These are phyloP conservation scores for Ceratobasidium sp. DNA, from an alignment of 1,284 basidiomycete genomes.

Conservation along the genomic window DNA sequence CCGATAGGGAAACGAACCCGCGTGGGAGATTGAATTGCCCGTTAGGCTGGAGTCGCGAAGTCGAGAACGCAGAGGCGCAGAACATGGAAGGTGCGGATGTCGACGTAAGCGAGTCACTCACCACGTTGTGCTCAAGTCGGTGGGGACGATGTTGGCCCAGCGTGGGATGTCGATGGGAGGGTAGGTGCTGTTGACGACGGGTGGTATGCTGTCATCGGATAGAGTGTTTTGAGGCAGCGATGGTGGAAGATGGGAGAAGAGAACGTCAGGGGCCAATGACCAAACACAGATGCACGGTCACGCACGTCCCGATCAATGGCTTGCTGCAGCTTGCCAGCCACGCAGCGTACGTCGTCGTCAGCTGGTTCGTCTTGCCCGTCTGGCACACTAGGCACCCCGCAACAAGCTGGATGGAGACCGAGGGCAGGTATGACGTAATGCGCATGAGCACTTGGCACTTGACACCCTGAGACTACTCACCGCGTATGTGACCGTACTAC, in stretches of 20 bases:
- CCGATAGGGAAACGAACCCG: too few relatives aligned
- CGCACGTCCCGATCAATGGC: not conserved
- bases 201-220: not conserved
- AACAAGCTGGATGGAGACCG: not conserved
- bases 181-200: not conserved
- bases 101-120: too few relatives aligned
- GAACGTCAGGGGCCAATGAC: not conserved
- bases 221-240: not conserved
- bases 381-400: slow-evolving; percentile 26
- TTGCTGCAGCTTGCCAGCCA: not conserved
- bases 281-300: not conserved
- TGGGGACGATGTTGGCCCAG: not conserved
- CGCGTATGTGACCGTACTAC: too few relatives aligned
- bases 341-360: slow-evolving; percentile 1
- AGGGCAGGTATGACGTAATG: not conserved
- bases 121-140: not conserved
- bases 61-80: not conserved
- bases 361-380: not conserved
- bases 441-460: not conserved
- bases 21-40: not conserved
- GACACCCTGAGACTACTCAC: too few relatives aligned
- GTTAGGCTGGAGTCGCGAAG: not conserved
- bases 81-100: too few relatives aligned
- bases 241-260: not conserved
- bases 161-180: not conserved